phyloP scores from a whole-genome alignment of 495 filamentous ascomycete genomes.

The Xylaria scruposa region DNA sequence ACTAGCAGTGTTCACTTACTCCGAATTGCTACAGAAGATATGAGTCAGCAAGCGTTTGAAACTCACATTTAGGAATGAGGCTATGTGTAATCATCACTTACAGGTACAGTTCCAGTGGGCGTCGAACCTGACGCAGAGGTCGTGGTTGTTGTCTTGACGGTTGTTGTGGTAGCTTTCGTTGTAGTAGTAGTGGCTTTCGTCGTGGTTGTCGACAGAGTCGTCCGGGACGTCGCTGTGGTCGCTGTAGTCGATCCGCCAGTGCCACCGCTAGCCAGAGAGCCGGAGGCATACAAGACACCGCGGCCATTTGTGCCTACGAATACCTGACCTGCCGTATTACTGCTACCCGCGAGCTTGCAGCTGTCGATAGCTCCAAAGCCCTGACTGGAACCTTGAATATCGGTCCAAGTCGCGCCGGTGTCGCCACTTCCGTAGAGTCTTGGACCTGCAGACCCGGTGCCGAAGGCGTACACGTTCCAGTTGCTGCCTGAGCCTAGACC shows the following conservation, averaged over 20 bases:
- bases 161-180: slow-evolving; percentile 3
- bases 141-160: not conserved
- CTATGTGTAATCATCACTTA: not conserved
- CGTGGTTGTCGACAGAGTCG: slow-evolving; percentile 5
- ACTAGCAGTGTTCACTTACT: not conserved
- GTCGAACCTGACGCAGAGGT: slow-evolving; percentile 6
- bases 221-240: not conserved
- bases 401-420: slow-evolving; percentile 55
- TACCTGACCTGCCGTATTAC: slow-evolving; percentile 57
- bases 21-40: not conserved
- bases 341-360: slow-evolving; percentile 56
- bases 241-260: not conserved
- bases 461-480: slow-evolving; percentile 60
- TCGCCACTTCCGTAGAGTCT: slow-evolving; percentile 60
- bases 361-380: slow-evolving; percentile 58
- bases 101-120: slow-evolving; percentile 8
- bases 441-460: slow-evolving; percentile 48
- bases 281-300: slow-evolving; percentile 59
- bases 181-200: not conserved
- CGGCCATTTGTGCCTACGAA: slow-evolving; percentile 66
- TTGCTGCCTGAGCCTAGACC: slow-evolving; percentile 43
- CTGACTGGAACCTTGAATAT: slow-evolving; percentile 57
- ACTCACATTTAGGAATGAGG: not conserved
- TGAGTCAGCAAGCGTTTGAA: not conserved
- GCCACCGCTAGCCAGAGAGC: not conserved